Percentiles rank a stretch among this genome's conserved stretches.
phyloP scores from a whole-genome alignment of 129 eudicot species.

The Centella asiatica region DNA sequence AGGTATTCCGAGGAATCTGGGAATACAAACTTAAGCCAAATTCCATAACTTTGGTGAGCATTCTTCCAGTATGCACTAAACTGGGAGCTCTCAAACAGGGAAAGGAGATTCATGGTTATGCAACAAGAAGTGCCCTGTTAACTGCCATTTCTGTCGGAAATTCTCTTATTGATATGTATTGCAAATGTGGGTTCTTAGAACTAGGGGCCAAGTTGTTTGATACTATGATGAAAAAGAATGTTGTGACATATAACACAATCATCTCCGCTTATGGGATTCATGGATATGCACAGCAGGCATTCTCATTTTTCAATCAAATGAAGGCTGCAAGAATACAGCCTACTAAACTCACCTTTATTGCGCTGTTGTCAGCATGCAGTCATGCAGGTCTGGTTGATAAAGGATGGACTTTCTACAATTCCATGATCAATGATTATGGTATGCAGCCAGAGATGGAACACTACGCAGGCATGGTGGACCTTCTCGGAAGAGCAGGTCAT shows the following conservation, averaged over 20 bases:
- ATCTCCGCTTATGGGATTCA: conserved; percentile 28
- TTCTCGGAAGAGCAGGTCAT: conserved; percentile 30
- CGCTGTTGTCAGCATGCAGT: conserved; percentile 27
- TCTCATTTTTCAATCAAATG: conserved; percentile 20
- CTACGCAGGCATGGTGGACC: conserved; percentile 30
- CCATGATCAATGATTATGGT: conserved; percentile 21
- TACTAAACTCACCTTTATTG: conserved; percentile 22
- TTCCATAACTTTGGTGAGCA: conserved; percentile 26
- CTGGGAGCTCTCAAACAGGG: conserved; percentile 27
- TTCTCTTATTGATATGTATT: conserved; percentile 27
- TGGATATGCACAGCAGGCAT: conserved; percentile 19
- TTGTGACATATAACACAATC: conserved; percentile 23
- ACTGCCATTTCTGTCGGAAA: conserved; percentile 21
- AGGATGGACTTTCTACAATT: conserved; percentile 19
- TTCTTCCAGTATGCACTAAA: conserved; percentile 29
- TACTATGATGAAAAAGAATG: conserved; percentile 19
- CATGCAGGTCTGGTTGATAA: conserved; percentile 25
- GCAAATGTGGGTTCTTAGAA: conserved; percentile 26
- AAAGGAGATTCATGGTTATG: conserved; percentile 26
- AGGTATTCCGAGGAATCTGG: conserved; percentile 21
- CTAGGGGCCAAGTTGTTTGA: conserved; percentile 22
- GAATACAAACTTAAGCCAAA: conserved; percentile 19
- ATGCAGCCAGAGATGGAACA: conserved; percentile 23
- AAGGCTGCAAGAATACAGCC: conserved; percentile 18
- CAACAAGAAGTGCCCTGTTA: conserved; percentile 12